Base-by-base conservation (phyloP, 805 yeast genomes). In the Isabelozyma pseudorhagii region DNA sequence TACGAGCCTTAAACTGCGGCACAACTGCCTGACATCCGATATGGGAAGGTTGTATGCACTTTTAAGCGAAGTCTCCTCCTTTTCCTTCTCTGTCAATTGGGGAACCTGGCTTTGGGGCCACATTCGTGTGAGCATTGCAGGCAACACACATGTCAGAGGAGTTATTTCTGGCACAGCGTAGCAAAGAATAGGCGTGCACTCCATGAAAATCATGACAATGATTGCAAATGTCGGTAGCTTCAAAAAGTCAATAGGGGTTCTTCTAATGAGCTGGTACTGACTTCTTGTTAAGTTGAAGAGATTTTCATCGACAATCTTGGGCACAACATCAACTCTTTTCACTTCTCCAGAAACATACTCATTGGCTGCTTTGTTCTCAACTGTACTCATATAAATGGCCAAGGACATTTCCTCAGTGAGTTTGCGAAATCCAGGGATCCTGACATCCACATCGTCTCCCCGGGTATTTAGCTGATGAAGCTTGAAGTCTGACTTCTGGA, bases 111-210 rank as follows among this genome's bases (percentile, higher is more conserved):
- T 52, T 1, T 53, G 59, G 49, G 48, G 63, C 71, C 67, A 67
- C 44, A 63, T 62, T 48, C 63, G 69, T 40, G 78, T 75, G 38
- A 72, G 55, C 21, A 80, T 64, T 7, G 65, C 63, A 1, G 85
- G 85, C 31, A 81, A 67, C 8, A 79, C 68, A 61, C 87, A 83
- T 9, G 85, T 82, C 67, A 75, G 76, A 8, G 87, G 85, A 0
- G 83, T 75, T 4, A 83, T 58, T 52, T 78, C 79, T 0, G 88
- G 88, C 45, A 81, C 59, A 4, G 70, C 60, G 47, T 74, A 79
- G 57, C 85, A 81, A 5, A 83, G 53, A 1, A 80, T 17, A 0
- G 85, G 84, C 0, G 85, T 79, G 46, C 67, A 57, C 55, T 83
- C 89, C 58, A 78, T 79, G 60, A 81, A 82, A 2, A 81, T 54